Percentiles rank a stretch among this genome's conserved stretches.
phyloP scores from a whole-genome alignment of 179 eudicot genomes.

The Sideroxylon spinosum region DNA sequence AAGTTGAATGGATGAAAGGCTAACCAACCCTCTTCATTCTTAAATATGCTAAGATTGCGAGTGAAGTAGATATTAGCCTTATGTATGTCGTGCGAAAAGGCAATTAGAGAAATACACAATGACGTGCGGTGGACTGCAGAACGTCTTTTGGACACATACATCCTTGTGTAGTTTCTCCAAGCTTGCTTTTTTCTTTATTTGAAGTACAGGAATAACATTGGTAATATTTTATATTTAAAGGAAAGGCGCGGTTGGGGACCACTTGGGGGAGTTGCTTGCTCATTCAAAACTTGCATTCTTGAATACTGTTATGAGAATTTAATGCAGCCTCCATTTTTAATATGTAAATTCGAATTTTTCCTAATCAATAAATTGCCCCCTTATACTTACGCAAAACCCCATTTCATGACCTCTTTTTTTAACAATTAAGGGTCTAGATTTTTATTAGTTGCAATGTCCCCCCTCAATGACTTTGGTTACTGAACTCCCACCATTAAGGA shows the following conservation, averaged over 20 bases:
- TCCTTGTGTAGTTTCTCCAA: neutral
- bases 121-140: neutral
- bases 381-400: too few species aligned
- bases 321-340: neutral
- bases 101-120: neutral
- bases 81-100: neutral
- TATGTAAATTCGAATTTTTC: neutral
- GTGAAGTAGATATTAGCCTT: neutral
- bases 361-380: neutral
- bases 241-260: too few species aligned
- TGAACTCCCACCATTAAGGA: too few species aligned
- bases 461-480: too few species aligned
- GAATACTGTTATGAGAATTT: neutral
- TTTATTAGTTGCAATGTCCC: too few species aligned
- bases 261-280: too few species aligned
- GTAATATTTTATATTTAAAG: too few species aligned
- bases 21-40: neutral
- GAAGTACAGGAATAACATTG: too few species aligned
- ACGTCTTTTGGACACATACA: neutral
- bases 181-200: too few species aligned
- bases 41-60: neutral
- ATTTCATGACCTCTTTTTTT: too few species aligned
- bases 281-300: neutral
- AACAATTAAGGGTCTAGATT: too few species aligned
- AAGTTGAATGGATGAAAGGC: neutral